Base-by-base conservation (phyloP, 106 monocot species). In the Dendrobium huoshanense region DNA sequence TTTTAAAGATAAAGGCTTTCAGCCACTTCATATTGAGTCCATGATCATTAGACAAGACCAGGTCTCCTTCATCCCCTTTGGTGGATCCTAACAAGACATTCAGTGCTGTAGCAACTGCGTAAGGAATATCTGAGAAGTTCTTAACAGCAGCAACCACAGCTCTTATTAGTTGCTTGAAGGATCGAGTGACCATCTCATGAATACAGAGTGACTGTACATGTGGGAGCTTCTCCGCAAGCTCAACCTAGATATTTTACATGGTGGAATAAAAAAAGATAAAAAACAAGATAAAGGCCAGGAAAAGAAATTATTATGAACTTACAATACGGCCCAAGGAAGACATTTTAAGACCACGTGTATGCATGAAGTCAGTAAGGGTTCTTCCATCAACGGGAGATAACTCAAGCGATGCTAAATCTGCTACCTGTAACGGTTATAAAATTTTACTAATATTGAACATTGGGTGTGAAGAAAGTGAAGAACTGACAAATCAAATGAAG, bases 361-460 rank as follows among this genome's bases (percentile, higher is more conserved):
- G 96, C 96, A 96, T 94, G 79, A 96, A 96, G 80, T 96, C 96
- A 51, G 92, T 90, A 55, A 96, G 74, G 70, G 92, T 96, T 80
- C 86, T 89, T 45, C 96, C 96, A 86, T 96, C 96, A 77, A 96
- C 92, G 33, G 96, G 96, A 72, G 94, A 96, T 80, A 96, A 90
- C 74, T 96, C 94, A 79, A 96, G 92, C 58, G 94, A 96, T 61
- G 94, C 92, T 90, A 96, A 96, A 89, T 96, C 96, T 77, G 94
- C 82, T 18, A 94, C 94, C 96, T 96, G 83, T 47, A 19, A 44
- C 77, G 11, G 8, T 19, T 42, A 40, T 22, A 22, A 27, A 10
- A 27, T 67, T 67, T 29, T 24, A 67, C 5, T 67, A 9, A 67
- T 2, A 24, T 67, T 67, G 29, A 24, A 67, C 67, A 27, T 67